Conservation (phyloP, 495 filamentous ascomycete species). For the Aspergillus bertholletiae region DNA sequence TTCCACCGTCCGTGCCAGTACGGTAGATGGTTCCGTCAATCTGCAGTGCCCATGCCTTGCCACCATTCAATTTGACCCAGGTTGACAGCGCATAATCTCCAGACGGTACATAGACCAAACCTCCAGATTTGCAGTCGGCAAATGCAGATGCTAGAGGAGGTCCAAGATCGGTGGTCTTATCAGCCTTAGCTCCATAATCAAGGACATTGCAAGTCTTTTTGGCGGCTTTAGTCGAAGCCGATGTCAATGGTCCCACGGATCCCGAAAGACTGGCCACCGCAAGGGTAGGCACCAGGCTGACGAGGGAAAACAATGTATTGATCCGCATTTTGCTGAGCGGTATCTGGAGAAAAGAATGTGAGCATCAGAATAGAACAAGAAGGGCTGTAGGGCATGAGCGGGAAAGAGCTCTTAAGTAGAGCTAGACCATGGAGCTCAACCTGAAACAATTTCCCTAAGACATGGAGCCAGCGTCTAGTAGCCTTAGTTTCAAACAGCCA, state of each 20-base stretch:
- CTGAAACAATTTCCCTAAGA: background rate
- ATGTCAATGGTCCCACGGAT: constrained; percentile 42
- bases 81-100: constrained; percentile 32
- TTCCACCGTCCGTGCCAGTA: constrained; percentile 40
- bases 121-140: constrained; percentile 36
- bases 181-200: constrained; percentile 47
- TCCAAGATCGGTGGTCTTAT: constrained; percentile 45
- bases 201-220: constrained; percentile 46
- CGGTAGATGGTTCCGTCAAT: constrained; percentile 49
- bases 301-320: constrained; percentile 15
- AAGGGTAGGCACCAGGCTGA: constrained; percentile 29
- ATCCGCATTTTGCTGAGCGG: constrained; percentile 1
- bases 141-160: constrained; percentile 45
- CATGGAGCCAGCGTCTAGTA: background rate
- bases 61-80: constrained; percentile 35
- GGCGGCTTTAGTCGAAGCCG: constrained; percentile 24
- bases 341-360: background rate
- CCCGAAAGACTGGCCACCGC: constrained; percentile 39
- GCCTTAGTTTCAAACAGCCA: background rate
- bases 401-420: background rate
- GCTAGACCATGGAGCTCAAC: background rate
- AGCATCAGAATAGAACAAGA: background rate
- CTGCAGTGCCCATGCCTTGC: constrained; percentile 39
- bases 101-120: constrained; percentile 33
- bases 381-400: background rate